Conservation (phyloP, 257 asterid species). For the Solanum sejunctum region DNA sequence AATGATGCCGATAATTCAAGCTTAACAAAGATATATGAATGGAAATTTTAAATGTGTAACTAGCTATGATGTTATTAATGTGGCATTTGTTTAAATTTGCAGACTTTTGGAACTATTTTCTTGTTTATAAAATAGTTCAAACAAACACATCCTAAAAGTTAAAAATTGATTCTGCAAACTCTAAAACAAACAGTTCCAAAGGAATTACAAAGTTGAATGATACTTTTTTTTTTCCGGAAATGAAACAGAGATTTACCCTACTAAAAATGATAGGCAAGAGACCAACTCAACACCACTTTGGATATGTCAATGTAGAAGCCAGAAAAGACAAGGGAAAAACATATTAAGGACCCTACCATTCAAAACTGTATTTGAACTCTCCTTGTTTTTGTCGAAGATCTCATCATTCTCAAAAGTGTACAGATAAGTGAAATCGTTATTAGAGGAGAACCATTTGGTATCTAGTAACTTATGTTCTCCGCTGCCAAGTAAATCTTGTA, state of each 20-base stretch:
- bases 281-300: not conserved
- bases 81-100: not conserved
- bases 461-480: not conserved
- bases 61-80: not conserved
- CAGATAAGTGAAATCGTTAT: not conserved
- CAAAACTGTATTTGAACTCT: not conserved
- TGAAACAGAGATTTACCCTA: not conserved
- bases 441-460: not conserved
- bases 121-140: not conserved
- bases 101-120: not conserved
- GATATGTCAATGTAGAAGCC: not conserved
- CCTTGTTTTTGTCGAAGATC: not conserved
- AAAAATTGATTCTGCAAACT: not conserved
- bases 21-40: not conserved
- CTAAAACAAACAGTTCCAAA: not conserved
- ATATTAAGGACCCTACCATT: not conserved
- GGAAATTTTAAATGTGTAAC: not conserved
- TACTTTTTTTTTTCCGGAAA: not conserved
- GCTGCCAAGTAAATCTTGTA: not conserved
- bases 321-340: not conserved
- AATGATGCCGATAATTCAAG: not conserved
- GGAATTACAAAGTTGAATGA: not conserved
- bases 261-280: not conserved
- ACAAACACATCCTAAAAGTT: not conserved
- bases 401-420: not conserved